A percentile compares a stretch with the other conserved stretches of the same genome.
Conservation (phyloP, 192 early-diverging fungal genomes). For the Oehlia diaphana region DNA sequence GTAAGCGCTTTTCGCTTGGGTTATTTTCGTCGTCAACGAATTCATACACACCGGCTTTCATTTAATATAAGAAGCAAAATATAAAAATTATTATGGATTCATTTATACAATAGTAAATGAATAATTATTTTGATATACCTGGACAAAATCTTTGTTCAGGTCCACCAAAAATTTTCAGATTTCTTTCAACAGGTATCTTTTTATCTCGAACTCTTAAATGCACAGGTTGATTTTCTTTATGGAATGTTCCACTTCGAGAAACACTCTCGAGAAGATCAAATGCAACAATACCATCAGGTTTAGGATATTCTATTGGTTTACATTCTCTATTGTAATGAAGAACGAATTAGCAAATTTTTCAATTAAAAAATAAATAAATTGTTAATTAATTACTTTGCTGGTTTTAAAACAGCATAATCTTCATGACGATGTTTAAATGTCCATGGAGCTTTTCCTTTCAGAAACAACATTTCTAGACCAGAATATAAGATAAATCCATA, state of each 20-base stretch:
- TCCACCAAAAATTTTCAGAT: conserved; percentile 85
- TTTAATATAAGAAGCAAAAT: neutral
- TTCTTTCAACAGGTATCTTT: conserved; percentile 76
- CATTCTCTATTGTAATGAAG: conserved; percentile 42
- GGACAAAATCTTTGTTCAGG: conserved; percentile 97
- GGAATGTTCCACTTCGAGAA: conserved; percentile 89
- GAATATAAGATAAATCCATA: conserved; percentile 85
- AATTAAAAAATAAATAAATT: neutral
- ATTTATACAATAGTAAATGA: neutral
- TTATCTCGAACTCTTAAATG: conserved; percentile 83
- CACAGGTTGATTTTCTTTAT: conserved; percentile 93
- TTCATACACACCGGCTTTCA: conserved; percentile 90
- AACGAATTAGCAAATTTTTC: neutral
- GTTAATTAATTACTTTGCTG: conserved; percentile 51
- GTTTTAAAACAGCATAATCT: conserved; percentile 77
- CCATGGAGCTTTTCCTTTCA: conserved; percentile 91
- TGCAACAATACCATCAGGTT: conserved; percentile 91
- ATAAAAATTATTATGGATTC: conserved; percentile 9
- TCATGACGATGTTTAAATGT: conserved; percentile 91
- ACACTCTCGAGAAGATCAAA: conserved; percentile 97
- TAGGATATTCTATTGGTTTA: conserved; percentile 93
- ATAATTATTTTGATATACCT: conserved; percentile 44
- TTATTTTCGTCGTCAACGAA: conserved; percentile 92
- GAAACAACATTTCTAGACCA: conserved; percentile 84
- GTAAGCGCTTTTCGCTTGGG: conserved; percentile 86